Base-by-base conservation (phyloP, 768 basidiomycete genomes). In the Collybia sordida region DNA sequence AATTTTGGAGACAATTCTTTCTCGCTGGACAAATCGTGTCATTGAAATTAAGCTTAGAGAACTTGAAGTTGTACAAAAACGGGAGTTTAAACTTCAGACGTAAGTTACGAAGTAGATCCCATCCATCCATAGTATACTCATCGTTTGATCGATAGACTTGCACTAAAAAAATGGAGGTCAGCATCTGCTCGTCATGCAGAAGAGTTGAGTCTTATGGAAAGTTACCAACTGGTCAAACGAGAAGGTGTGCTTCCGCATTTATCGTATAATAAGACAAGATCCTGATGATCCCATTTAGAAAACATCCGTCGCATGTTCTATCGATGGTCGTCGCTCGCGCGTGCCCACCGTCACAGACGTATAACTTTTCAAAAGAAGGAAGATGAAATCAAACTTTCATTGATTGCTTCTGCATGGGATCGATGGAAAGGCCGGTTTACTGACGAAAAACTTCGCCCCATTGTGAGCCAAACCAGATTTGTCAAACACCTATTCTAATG, bases 201-300 rank as follows among this genome's bases (percentile, higher is more conserved):
- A 62, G 82, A 86, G 54, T 66, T 85, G 3, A 85, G 82, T 56
- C 77, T 94, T n/a, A 82, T 93, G 79, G 85, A 90, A 60, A 92
- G 88, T 60, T 89, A 90, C 64, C 79, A 85, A 49, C 78, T 87
- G 52, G 83, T 93, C 39, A 90, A 89, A 65, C 79, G 79, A 38
- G 89, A 91, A 76, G 91, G 91, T 83, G 59, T 31, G 67, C 31
- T 51, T 45, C 24, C 39, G 12, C 15, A 8, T 14, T 14, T 19
- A 4, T 23, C 19, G 8, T 17, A 17, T 44, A n/a, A 15, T 3
- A 3, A 15, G 14, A 3, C 11, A 41, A 11, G 51, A 56, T 51
- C 38, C 42, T 22, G 21, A 39, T 14, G 21, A 21, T 6, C 7
- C 24, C 31, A 42, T 31, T 14, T 58, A 92, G 90, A 92, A 63